Evolutionary conservation across 169 alveolate species (phyloP), one percentile per base, ranked within the genome.

Genomic region (Plasmodium adleri): DNA sequence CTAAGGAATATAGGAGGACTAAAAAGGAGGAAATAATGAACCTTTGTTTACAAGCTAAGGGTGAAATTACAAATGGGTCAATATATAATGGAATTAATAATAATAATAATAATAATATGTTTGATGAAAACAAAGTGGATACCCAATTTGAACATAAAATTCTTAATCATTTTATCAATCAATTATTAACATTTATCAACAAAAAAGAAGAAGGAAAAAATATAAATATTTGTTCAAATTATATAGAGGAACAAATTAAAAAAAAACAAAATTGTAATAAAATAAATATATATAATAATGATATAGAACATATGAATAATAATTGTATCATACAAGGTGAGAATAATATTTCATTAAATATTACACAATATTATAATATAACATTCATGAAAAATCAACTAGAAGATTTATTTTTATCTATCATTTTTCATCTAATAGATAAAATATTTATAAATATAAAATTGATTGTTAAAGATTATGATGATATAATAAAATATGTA

Each of bases 341-440:
- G 43, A 83, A 56, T 50, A 28, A 66, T 58, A 4, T 6, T n/a
- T 39, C n/a, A 50, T 10, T n/a, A 22, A 1, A 24, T 9, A 3
- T 17, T 7, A 49, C 62, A 26, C 74, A 50, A 28, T 20, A 58
- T 63, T 24, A 39, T 22, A 45, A 39, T 15, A 74, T 45, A 28
- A n/a, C 45, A 47, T 86, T 70, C 62, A 86, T 86, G 86, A 58
- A 72, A 45, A 86, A 58, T 20, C 86, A 72, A 20, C 22, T 86
- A 45, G 88, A 86, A 86, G 92, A 86, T 39, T 39, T 86, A 45
- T 86, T 86, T 56, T 43, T 86, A 26, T 71, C 72, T 64, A 62
- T 58, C 20, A 62, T 86, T 72, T 59, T 43, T 60, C 47, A 60
- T 49, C 54, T 86, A 47, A 86, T 86, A 28, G 76, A 49, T 13